Percentiles rank a stretch among this genome's conserved stretches.
Evolutionary conservation across 2,329 filamentous ascomycete species (phyloP).

Genomic region (Diaporthe eres): DNA sequence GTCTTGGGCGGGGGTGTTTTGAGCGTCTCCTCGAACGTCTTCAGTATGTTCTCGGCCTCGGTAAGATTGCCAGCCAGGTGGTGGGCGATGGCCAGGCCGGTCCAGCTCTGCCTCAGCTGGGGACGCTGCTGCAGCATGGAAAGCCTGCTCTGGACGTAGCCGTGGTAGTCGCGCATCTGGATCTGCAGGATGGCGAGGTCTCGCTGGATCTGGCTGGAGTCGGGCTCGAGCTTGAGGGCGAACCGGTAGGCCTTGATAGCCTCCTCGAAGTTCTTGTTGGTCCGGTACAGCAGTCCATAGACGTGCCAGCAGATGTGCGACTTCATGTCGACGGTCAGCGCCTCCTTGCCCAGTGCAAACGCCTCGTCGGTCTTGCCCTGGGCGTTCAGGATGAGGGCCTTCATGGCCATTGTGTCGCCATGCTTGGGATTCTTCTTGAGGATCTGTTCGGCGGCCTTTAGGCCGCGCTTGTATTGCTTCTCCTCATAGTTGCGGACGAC

Average conservation of each 20-base stretch:
- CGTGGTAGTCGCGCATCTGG: slow-evolving; percentile 95
- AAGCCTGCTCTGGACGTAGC: slow-evolving; percentile 90
- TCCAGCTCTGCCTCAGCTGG: slow-evolving; percentile 92
- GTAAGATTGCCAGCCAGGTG: slow-evolving; percentile 88
- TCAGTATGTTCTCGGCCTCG: slow-evolving; percentile 91
- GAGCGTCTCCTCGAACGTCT: slow-evolving; percentile 92
- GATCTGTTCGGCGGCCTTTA: slow-evolving; percentile 97
- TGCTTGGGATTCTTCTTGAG: slow-evolving; percentile 94
- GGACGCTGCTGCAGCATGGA: slow-evolving; percentile 90
- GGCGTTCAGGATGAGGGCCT: slow-evolving; percentile 94
- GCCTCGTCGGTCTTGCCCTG: slow-evolving; percentile 95
- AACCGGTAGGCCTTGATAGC: slow-evolving; percentile 99
- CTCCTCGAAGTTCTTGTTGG: slow-evolving; percentile 98
- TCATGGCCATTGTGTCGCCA: slow-evolving; percentile 99
- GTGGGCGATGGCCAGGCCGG: slow-evolving; percentile 92
- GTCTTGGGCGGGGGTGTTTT: slow-evolving; percentile 82
- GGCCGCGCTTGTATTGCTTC: slow-evolving; percentile 95
- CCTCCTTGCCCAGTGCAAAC: slow-evolving; percentile 91
- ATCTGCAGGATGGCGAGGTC: slow-evolving; percentile 94
- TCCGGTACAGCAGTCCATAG: slow-evolving; percentile 93
- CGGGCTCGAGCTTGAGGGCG: slow-evolving; percentile 92
- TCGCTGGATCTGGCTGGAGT: slow-evolving; percentile 92
- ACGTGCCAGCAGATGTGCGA: slow-evolving; percentile 99
- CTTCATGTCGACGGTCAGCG: slow-evolving; percentile 96
- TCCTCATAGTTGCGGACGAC: slow-evolving; percentile 97